Base-by-base conservation (phyloP, 2,329 filamentous ascomycete species). In the Fusarium nurragi region DNA sequence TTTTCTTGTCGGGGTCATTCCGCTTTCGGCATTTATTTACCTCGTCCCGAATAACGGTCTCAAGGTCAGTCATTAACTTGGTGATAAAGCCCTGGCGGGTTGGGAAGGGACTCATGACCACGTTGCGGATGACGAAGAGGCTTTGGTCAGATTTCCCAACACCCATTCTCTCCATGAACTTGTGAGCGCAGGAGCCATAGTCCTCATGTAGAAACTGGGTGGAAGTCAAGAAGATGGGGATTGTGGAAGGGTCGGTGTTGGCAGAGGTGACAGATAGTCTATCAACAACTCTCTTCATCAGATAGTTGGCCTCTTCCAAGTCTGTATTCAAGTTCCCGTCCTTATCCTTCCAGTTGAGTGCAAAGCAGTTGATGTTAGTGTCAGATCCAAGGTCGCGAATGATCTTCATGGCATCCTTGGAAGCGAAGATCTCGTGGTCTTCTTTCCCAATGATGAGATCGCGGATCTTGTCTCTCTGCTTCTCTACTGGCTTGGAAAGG, bases 101-200 rank as follows among this genome's bases (percentile, higher is more conserved):
- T 0, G 79, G 77, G 40, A 78, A 81, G 1, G 80, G 79, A 6
- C 77, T 79, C 81, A 83, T 83, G 30, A 81, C 78, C 0, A 83
- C 81, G 23, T 83, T 83, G 10, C 79, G 74, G 10, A 83, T 46
- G 2, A 82, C 80, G 60, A 81, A 78, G 3, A 83, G 66, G 43
- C 78, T 76, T 12, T 78, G 72, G 0, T 70, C 43, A 18, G 73
- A 76, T 6, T 61, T 52, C 0, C 71, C 51, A 1, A 81, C 69
- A 0, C 76, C 76, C 21, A 83, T 76, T 11, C 80, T 72, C 32
- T 72, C 68, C 72, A 81, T 80, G 67, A 80, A 83, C 12, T 76
- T 73, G 1, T 71, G 44, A 11, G 75, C 76, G 48, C 80, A 83
- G 4, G 75, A 61, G 0, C 78, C 79, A 56, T 83, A 83, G 12